Base-by-base conservation (phyloP, 1,284 basidiomycete species). In the Rhodotorula glutinis region DNA sequence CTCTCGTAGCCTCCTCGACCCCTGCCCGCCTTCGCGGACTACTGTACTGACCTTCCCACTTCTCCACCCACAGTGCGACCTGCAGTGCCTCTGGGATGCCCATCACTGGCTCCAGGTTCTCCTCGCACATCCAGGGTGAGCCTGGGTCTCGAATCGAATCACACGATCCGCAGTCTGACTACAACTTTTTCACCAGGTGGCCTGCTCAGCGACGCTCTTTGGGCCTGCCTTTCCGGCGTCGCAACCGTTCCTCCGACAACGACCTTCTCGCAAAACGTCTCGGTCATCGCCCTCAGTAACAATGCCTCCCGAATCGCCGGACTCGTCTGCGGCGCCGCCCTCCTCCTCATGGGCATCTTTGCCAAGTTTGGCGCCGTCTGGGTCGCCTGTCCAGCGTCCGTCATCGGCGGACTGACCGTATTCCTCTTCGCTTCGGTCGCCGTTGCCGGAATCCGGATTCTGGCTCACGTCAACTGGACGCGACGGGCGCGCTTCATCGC, bases 351-450 rank as follows among this genome's bases (percentile, higher is more conserved):
- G 52, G 65, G 65, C 21, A 61, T 78, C 44, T 67, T 78, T 43
- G 74, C 73, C 43, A 78, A 78, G 63, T 68, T 78, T 17, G 70
- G 71, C 5, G 74, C 75, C 1, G 71, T 65, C 43, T 64, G 76
- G 4, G 69, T 76, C 3, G 73, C 74, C 4, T 76, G 77, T 49
- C 76, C 77, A 0, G 60, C 49, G 61, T 72, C 2, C 51, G 30
- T 78, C 38, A 65, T 78, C 16, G 76, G 77, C 1, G 77, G 77
- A 21, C 44, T 65, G 73, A 54, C 72, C 71, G 59, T 47, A 62
- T 78, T 57, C 61, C 70, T 78, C 43, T 78, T 78, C 53, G 66
- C 67, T n/a, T 61, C 66, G 25, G 77, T 78, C 38, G 73, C 72
- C 29, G 69, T 75, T 4, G 67, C 71, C 10, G 77, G 77, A 17